Conservation (phyloP, 192 early-diverging fungal genomes). For the Thamnidium elegans region DNA sequence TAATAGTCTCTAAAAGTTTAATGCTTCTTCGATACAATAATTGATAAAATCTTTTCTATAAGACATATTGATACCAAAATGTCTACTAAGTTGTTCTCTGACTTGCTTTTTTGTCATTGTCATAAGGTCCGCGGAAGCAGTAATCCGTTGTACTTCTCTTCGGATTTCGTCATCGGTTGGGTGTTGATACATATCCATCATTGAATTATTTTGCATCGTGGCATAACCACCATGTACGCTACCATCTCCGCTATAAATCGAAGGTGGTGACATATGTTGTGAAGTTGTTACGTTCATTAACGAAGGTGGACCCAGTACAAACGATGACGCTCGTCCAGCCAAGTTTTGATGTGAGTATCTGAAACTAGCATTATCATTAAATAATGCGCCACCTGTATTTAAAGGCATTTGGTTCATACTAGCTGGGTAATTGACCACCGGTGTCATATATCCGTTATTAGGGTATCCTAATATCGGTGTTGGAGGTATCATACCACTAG, state of each 20-base stretch:
- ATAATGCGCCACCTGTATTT: background rate
- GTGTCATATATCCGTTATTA: constrained; percentile 6
- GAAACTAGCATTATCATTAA: constrained; percentile 14
- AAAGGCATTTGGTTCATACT: constrained; percentile 8
- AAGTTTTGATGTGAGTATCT: constrained; percentile 12
- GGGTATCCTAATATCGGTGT: constrained; percentile 1
- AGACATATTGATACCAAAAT: constrained; percentile 63
- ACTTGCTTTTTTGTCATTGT: constrained; percentile 95
- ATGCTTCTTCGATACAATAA: constrained; percentile 67
- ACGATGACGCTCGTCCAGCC: constrained; percentile 12
- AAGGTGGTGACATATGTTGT: constrained; percentile 12
- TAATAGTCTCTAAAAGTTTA: too few species aligned
- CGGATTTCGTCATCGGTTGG: constrained; percentile 66
- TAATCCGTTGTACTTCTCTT: constrained; percentile 62
- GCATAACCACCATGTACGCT: constrained; percentile 13
- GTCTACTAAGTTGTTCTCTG: constrained; percentile 55
- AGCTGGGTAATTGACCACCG: constrained; percentile 7
- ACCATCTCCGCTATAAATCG: constrained; percentile 12
- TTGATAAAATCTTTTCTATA: constrained; percentile 71
- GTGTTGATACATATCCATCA: constrained; percentile 5
- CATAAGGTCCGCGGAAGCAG: constrained; percentile 88
- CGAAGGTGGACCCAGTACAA: constrained; percentile 2
- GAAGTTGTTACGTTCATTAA: background rate
- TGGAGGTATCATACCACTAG: background rate
- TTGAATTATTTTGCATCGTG: background rate